Base-by-base conservation (phyloP, 176 grass and related monocot genomes). In the Canna indica region DNA sequence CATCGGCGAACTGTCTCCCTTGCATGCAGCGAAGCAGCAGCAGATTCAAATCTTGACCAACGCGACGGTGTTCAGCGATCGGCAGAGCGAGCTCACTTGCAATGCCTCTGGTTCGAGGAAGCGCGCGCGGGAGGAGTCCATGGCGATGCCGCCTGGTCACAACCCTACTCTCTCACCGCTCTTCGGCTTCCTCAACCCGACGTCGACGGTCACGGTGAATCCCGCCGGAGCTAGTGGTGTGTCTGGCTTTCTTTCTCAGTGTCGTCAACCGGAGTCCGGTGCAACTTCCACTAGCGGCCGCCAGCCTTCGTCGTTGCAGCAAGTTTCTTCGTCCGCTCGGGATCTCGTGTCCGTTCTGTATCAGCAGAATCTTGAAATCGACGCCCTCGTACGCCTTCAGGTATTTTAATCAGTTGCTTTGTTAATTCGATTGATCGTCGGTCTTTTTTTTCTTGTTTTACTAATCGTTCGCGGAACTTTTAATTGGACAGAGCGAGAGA, bases 401-500 rank as follows among this genome's bases (percentile, higher is more conserved):
- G 89, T 88, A 78, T 27, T 12, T 46, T 62, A 12, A 29, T 61
- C 14, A 14, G 7, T 66, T 22, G 3, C 18, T 24, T n/a, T 24
- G 16, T 39, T 1, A 1, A 20, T 38, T 66, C 0, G 22, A 25
- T 64, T 10, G 30, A n/a, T 39, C 2, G 3, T 13, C 14, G 20
- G 58, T 30, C 12, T 7, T 2, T 66, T 38, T 14, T 41, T 3
- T 66, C 35, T 36, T 14, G 34, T 38, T 28, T 63, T 13, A 61
- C 24, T 12, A 32, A 33, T 33, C 20, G 5, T 63, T 33, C 27
- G 14, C 29, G 29, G 3, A 3, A 4, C 13, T n/a, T n/a, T n/a
- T n/a, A n/a, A n/a, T n/a, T 54, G 18, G 7, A 34, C 85, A 93
- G 90, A 86, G 71, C 16, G 90, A 94, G 63, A 63, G 90, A 56